phyloP scores from a whole-genome alignment of 371 early-diverging fungal species.

The Haplosporangium sp. region DNA sequence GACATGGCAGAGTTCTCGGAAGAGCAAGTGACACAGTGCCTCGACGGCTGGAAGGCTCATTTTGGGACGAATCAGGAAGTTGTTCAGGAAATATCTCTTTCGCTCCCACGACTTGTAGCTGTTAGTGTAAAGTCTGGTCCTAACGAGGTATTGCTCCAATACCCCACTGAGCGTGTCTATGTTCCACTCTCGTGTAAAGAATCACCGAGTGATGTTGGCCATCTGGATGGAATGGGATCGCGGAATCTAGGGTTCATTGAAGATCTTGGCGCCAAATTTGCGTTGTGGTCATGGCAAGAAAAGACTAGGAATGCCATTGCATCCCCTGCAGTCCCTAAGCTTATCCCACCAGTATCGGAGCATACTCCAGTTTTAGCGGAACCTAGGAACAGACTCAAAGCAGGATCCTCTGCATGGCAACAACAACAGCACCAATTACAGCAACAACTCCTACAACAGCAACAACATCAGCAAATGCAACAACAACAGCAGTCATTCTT shows the following conservation, averaged over 20 bases:
- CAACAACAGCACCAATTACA: constrained; percentile 32
- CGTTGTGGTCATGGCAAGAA: constrained; percentile 54
- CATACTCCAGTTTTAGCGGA: constrained; percentile 39
- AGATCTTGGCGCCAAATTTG: constrained; percentile 49
- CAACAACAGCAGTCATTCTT: constrained; percentile 40
- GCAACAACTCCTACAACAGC: constrained; percentile 39
- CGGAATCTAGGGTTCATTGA: constrained; percentile 48
- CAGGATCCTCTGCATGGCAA: constrained; percentile 47
- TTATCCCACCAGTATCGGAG: constrained; percentile 43
- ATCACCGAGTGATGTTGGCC: constrained; percentile 48
- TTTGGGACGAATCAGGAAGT: constrained; percentile 35
- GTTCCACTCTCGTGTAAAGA: constrained; percentile 45
- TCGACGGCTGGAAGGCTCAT: constrained; percentile 31
- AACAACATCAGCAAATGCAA: constrained; percentile 43
- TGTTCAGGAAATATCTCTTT: constrained; percentile 1
- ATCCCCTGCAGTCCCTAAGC: constrained; percentile 46
- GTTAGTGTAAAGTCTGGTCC: constrained; percentile 30
- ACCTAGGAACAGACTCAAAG: constrained; percentile 43
- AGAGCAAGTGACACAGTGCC: constrained; percentile 27
- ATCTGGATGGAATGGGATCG: constrained; percentile 46
- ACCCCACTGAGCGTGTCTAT: constrained; percentile 46
- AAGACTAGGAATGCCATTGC: constrained; percentile 45
- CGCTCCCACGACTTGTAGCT: constrained; percentile 36
- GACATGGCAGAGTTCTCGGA: constrained; percentile 36
- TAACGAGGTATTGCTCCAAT: constrained; percentile 36